Conservation (phyloP, 352 stramenopile species). For the Peronospora belbahrii region DNA sequence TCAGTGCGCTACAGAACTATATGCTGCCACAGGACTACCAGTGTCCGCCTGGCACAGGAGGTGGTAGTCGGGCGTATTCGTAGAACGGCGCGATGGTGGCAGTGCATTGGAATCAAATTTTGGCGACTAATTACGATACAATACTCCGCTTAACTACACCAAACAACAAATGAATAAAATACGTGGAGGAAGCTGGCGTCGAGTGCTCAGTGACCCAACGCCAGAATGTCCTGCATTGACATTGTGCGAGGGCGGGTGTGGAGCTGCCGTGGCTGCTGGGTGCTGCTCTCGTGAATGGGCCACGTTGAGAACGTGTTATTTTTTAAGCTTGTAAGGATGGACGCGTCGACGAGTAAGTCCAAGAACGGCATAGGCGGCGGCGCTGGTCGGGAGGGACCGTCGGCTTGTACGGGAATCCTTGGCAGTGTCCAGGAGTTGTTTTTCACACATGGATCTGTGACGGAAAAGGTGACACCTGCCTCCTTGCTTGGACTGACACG, state of each 20-base stretch:
- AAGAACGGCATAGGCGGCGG: conserved; percentile 40
- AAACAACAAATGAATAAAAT: conserved; percentile 10
- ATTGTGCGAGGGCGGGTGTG: conserved; percentile 34
- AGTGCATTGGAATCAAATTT: conserved; percentile 9
- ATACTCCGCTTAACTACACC: conserved; percentile 17
- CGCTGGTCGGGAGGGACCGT: background rate
- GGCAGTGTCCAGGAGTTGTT: conserved; percentile 18
- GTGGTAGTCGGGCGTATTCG: conserved; percentile 52
- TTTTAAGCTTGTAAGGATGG: conserved; percentile 60
- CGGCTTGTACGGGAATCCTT: conserved; percentile 3
- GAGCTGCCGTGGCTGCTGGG: conserved; percentile 2
- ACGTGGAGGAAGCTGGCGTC: background rate
- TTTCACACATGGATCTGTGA: conserved; percentile 5
- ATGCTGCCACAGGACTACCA: conserved; percentile 71
- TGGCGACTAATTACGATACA: conserved; percentile 20
- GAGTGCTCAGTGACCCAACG: conserved; percentile 22
- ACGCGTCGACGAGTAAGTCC: conserved; percentile 63
- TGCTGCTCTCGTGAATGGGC: conserved; percentile 4
- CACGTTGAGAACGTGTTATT: conserved; percentile 24
- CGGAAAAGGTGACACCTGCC: conserved; percentile 3
- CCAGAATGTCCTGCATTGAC: conserved; percentile 72
- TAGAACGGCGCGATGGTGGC: conserved; percentile 16
- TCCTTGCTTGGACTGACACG: conserved; percentile 36
- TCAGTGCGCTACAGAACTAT: conserved; percentile 77
- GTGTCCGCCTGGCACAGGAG: conserved; percentile 74